Percentiles rank a stretch among this genome's conserved stretches.
Evolutionary conservation across 257 asterid genomes (phyloP).

Genomic region (Nicotiana noctiflora): DNA sequence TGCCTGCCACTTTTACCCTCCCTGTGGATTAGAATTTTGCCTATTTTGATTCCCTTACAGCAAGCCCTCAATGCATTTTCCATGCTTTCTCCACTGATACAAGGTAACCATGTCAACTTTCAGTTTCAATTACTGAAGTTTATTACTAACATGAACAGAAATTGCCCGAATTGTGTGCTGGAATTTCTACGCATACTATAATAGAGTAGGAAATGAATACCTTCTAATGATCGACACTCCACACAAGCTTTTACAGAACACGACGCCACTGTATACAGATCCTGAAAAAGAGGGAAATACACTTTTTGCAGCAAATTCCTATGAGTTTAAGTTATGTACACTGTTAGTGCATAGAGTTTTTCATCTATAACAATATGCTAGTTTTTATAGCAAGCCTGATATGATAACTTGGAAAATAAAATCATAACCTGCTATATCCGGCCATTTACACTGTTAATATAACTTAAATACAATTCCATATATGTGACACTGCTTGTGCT

Average conservation of each 20-base stretch:
- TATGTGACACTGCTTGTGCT: background rate
- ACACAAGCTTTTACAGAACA: conserved; percentile 71
- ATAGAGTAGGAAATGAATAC: conserved; percentile 22
- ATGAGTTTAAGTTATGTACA: background rate
- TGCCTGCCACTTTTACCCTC: conserved; percentile 57
- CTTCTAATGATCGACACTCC: conserved; percentile 96
- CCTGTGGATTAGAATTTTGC: conserved; percentile 79
- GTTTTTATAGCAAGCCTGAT: background rate
- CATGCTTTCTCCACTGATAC: conserved; percentile 92
- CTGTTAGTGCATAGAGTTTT: too few relatives aligned
- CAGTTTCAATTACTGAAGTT: background rate
- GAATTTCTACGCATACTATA: background rate
- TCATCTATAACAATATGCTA: background rate
- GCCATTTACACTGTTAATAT: background rate
- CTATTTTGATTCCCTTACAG: conserved; percentile 90
- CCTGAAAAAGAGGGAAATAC: conserved; percentile 38
- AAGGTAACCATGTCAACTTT: conserved; percentile 8
- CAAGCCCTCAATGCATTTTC: conserved; percentile 95
- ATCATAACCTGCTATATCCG: background rate
- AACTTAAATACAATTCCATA: too few relatives aligned
- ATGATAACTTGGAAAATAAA: background rate
- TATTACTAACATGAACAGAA: background rate
- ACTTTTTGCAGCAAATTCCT: background rate
- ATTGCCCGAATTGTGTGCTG: background rate
- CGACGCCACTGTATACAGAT: conserved; percentile 74